Evolutionary conservation across 148 eudicot genomes (phyloP).

Genomic region (Persicaria maculosa): DNA sequence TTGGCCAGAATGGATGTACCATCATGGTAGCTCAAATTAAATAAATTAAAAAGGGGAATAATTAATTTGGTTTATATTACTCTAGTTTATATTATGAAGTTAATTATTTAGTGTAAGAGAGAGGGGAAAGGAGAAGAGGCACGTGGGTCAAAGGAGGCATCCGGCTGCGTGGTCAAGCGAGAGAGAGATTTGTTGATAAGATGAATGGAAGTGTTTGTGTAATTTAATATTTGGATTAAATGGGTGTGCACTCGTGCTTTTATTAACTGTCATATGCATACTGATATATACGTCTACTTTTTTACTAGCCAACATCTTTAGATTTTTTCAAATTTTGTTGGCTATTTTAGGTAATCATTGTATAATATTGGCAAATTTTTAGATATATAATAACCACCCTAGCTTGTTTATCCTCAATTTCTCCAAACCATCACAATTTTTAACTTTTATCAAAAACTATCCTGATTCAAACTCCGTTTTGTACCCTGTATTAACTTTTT

Average conservation of each 20-base stretch:
- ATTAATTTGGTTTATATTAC: background rate
- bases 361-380: no score
- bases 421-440: no score
- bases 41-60: background rate
- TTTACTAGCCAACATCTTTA: background rate
- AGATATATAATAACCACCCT: no score
- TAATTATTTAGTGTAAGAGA: background rate
- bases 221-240: background rate
- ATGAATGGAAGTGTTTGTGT: background rate
- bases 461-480: no score
- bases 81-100: background rate
- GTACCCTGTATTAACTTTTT: no score
- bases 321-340: slow-evolving; percentile 2
- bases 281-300: no score
- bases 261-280: background rate
- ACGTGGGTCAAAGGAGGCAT: slow-evolving; percentile 12
- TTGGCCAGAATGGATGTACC: slow-evolving; percentile 7
- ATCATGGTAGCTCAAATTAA: background rate
- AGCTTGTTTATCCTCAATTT: no score
- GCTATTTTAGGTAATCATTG: background rate
- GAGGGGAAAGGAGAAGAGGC: background rate
- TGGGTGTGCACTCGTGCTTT: background rate
- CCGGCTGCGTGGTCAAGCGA: slow-evolving; percentile 5
- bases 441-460: no score
- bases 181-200: background rate